Evolutionary conservation across 495 filamentous ascomycete genomes (phyloP), one percentile per base, ranked within the genome.

Genomic region (Xanthoparmelia taractica): DNA sequence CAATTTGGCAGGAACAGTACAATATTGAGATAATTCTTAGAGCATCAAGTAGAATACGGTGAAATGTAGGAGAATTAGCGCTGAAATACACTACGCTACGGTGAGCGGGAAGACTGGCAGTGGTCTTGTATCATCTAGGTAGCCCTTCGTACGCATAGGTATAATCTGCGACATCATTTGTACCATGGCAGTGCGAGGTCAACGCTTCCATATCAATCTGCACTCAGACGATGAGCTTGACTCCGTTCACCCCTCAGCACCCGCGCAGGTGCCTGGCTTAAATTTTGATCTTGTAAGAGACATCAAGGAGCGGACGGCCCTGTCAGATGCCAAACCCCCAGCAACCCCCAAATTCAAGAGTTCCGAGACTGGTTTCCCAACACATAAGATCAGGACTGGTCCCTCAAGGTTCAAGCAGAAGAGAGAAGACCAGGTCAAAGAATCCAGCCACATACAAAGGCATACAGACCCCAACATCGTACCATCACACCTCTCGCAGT

Each of bases 321-420:
- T 80, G 36, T 69, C 76, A 31, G 74, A 78, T 18, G 72, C 81
- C 2, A 82, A 80, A 52, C 73, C 83, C n/a, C 89, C 91, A 8
- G 78, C 79, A 56, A 85, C 87, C 15, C 87, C 87, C 7, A 82
- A 77, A 59, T 73, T 82, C 23, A 82, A 83, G 45, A 73, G 69
- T 27, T 80, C 82, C 29, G 70, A 81, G 8, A 85, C 80, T n/a
- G 94, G 93, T 1, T 97, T 97, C 65, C 94, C 94, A 33, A 83
- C 83, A 50, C 92, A 89, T 75, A 92, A 88, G 70, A 92, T 87
- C 69, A 86, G 93, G 17, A 55, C 43, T 12, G 60, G n/a, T 20
- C 33, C 61, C 27, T 64, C 60, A 8, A 52, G 27, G 13, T 69
- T 63, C 50, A 64, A 63, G 41, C 60, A 59, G 20, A 41, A 34